A percentile compares a stretch with the other conserved stretches of the same genome.
These are phyloP conservation scores for Volvariella surrecta DNA, from an alignment of 1,284 basidiomycete species.

Conservation along the genomic window DNA sequence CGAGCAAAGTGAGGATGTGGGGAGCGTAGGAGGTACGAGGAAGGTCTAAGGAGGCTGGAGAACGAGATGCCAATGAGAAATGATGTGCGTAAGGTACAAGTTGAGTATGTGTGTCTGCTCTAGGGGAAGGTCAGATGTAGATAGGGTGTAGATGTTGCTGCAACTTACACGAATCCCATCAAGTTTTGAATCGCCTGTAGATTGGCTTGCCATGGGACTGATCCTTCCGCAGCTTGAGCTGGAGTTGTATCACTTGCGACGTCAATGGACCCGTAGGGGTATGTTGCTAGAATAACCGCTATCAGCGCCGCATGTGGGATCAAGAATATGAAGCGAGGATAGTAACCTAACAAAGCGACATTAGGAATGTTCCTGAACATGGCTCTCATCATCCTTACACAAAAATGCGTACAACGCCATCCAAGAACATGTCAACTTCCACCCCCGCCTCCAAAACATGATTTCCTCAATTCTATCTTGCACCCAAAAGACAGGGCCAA, in stretches of 20 bases:
- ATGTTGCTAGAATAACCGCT: slow-evolving; percentile 46
- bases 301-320: slow-evolving; percentile 52
- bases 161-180: slow-evolving; percentile 62
- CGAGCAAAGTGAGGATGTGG: slow-evolving; percentile 38
- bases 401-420: slow-evolving; percentile 61
- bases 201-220: slow-evolving; percentile 68
- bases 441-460: slow-evolving; percentile 62
- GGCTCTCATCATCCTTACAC: no score
- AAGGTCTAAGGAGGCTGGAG: slow-evolving; percentile 5
- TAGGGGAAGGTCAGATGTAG: slow-evolving; percentile 29
- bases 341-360: slow-evolving; percentile 40
- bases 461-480: slow-evolving; percentile 72
- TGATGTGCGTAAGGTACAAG: slow-evolving; percentile 21
- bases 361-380: background rate
- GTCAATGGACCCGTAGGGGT: slow-evolving; percentile 29
- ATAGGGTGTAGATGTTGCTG: slow-evolving; percentile 3
- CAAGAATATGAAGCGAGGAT: slow-evolving; percentile 55
- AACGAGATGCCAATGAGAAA: slow-evolving; percentile 21
- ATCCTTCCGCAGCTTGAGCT: slow-evolving; percentile 34
- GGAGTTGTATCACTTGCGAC: slow-evolving; percentile 12
- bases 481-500: slow-evolving; percentile 69
- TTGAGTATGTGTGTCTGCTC: slow-evolving; percentile 17
- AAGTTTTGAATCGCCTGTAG: slow-evolving; percentile 75
- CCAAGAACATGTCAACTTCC: slow-evolving; percentile 58
- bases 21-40: slow-evolving; percentile 36